phyloP scores from a whole-genome alignment of 176 grass and related monocot species.

The Bothriochloa decipiens region DNA sequence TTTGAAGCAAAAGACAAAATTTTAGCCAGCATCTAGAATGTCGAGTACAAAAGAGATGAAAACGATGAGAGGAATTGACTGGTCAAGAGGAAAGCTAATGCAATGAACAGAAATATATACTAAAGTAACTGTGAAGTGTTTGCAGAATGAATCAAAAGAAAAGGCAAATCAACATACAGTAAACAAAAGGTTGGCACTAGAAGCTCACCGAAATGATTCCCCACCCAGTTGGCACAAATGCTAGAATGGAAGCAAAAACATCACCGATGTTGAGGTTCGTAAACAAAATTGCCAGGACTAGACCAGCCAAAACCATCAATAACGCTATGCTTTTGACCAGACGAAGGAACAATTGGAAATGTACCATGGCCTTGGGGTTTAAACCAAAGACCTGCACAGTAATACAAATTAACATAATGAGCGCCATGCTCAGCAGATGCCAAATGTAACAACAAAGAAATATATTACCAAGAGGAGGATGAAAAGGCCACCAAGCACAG shows the following conservation, averaged over 20 bases:
- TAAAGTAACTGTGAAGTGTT: not conserved
- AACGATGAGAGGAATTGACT: not conserved
- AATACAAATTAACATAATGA: conserved; percentile 30
- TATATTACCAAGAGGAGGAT: conserved; percentile 68
- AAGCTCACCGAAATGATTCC: conserved; percentile 83
- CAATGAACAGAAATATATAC: not conserved
- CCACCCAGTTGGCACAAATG: conserved; percentile 86
- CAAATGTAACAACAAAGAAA: conserved; percentile 29
- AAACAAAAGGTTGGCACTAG: not conserved
- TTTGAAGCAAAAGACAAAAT: conserved; percentile 30
- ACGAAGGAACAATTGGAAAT: conserved; percentile 84
- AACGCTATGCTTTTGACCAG: conserved; percentile 77
- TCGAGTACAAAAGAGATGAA: not conserved
- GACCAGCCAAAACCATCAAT: conserved; percentile 73
- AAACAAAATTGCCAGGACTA: conserved; percentile 60
- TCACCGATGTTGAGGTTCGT: conserved; percentile 50
- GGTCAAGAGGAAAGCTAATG: not conserved
- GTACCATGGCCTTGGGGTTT: conserved; percentile 89
- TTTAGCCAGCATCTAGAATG: not conserved
- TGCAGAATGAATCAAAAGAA: not conserved
- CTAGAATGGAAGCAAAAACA: conserved; percentile 69
- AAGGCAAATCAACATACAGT: not conserved
- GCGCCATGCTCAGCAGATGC: not conserved
- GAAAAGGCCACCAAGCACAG: conserved; percentile 73
- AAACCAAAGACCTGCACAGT: conserved; percentile 78